These are phyloP conservation scores for Vigna mungo DNA, from an alignment of 306 rosid species.

Conservation along the genomic window DNA sequence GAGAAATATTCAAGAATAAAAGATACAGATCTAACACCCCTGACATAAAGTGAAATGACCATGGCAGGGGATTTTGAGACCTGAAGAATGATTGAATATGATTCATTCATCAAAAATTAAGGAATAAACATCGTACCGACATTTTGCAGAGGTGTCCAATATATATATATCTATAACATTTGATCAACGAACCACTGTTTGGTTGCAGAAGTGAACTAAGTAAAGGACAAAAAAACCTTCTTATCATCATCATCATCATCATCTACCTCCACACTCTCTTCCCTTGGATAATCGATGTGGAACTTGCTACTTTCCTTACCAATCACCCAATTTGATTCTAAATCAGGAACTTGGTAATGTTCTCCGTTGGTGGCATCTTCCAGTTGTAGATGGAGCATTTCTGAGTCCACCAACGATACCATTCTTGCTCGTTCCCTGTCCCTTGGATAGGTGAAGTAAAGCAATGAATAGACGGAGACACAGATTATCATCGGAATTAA, in stretches of 20 bases:
- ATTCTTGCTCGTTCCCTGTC: constrained; percentile 82
- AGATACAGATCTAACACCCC: neutral
- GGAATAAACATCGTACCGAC: neutral
- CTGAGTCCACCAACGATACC: constrained; percentile 60
- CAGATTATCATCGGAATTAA: constrained; percentile 73
- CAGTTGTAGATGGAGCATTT: constrained; percentile 58
- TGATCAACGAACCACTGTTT: neutral
- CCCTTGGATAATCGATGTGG: constrained; percentile 42
- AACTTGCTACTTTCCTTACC: constrained; percentile 38
- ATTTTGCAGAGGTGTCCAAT: too few relatives aligned
- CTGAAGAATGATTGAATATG: too few relatives aligned
- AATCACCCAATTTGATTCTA: constrained; percentile 39
- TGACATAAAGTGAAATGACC: neutral
- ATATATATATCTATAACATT: neutral
- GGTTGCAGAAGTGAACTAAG: constrained; percentile 34
- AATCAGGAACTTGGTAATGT: constrained; percentile 33
- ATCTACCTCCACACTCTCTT: constrained; percentile 42
- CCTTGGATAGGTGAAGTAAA: constrained; percentile 78
- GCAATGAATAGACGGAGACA: constrained; percentile 73
- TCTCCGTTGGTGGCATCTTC: constrained; percentile 42
- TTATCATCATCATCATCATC: constrained; percentile 58
- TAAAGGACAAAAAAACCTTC: constrained; percentile 51
- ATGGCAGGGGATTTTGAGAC: neutral
- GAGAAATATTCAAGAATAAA: neutral
- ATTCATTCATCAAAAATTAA: neutral